A percentile compares a stretch with the other conserved stretches of the same genome.
Evolutionary conservation across 2,329 filamentous ascomycete species (phyloP).

Genomic region (Diaporthe citri): DNA sequence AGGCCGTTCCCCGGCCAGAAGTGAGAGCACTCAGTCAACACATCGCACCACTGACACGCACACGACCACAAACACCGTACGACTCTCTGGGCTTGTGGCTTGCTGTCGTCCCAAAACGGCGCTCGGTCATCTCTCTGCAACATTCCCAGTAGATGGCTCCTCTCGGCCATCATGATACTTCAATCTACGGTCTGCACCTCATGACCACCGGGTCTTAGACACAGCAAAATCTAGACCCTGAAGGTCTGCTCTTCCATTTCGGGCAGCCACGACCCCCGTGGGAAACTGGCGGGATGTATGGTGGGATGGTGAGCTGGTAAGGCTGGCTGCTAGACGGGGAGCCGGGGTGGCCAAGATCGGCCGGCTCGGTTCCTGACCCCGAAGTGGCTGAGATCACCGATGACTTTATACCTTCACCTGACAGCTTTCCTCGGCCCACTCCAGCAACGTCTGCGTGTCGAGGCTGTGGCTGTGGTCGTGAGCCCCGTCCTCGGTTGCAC

Average conservation of each 20-base stretch:
- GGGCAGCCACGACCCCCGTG: neutral
- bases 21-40: neutral
- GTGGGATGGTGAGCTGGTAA: constrained; percentile 11
- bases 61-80: constrained; percentile 24
- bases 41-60: constrained; percentile 32
- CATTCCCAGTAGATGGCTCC: neutral
- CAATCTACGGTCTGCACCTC: neutral
- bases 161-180: constrained; percentile 6
- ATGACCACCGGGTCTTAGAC: constrained; percentile 8
- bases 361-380: constrained; percentile 21
- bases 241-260: neutral
- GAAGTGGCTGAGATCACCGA: constrained; percentile 24
- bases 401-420: constrained; percentile 21
- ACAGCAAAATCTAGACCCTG: neutral
- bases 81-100: constrained; percentile 3
- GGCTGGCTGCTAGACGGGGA: constrained; percentile 20
- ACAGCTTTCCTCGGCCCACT: constrained; percentile 22
- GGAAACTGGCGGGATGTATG: neutral
- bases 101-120: neutral
- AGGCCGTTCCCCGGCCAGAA: neutral
- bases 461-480: constrained; percentile 1
- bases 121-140: neutral
- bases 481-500: neutral
- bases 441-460: neutral
- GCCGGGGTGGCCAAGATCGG: constrained; percentile 8